Evolutionary conservation across 2,329 filamentous ascomycete species (phyloP).

Genomic region (Aureobasidium sp.): DNA sequence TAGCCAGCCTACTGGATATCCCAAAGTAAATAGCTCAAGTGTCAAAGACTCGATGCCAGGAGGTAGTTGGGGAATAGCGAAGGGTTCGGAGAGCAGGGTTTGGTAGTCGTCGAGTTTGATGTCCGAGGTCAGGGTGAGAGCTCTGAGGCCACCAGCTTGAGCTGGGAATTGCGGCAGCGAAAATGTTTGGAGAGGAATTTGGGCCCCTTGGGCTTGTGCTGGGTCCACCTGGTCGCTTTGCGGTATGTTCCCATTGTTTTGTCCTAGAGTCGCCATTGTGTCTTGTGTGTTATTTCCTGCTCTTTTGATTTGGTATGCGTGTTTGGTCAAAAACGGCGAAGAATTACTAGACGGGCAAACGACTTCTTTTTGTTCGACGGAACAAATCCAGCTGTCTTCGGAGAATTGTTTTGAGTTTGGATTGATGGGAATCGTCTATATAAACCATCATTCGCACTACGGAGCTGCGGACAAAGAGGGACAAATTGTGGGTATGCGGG

Average conservation of each 20-base stretch:
- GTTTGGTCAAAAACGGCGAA: not conserved
- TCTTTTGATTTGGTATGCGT: not conserved
- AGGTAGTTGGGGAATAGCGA: constrained; percentile 31
- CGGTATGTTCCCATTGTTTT: constrained; percentile 7
- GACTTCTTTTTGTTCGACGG: not conserved
- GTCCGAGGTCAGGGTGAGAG: constrained; percentile 40
- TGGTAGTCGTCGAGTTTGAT: constrained; percentile 41
- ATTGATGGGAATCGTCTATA: not conserved
- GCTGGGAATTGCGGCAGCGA: constrained; percentile 36
- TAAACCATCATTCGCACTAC: not conserved
- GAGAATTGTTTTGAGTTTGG: not conserved
- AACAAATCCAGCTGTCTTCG: not conserved
- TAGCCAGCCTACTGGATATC: constrained; percentile 38
- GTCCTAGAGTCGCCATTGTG: constrained; percentile 7
- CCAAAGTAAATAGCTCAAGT: constrained; percentile 40
- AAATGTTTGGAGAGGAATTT: constrained; percentile 39
- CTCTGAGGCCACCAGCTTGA: constrained; percentile 32
- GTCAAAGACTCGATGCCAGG: constrained; percentile 34
- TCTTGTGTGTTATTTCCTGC: not conserved
- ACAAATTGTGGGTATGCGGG: constrained; percentile 11
- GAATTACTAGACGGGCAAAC: not conserved
- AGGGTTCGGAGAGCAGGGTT: constrained; percentile 26
- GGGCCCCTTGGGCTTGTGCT: constrained; percentile 32
- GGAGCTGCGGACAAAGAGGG: constrained; percentile 8
- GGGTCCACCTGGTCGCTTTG: constrained; percentile 18